Base-by-base conservation (phyloP, 1,139 yeast genomes). In the Magnusiomyces starmeri region DNA sequence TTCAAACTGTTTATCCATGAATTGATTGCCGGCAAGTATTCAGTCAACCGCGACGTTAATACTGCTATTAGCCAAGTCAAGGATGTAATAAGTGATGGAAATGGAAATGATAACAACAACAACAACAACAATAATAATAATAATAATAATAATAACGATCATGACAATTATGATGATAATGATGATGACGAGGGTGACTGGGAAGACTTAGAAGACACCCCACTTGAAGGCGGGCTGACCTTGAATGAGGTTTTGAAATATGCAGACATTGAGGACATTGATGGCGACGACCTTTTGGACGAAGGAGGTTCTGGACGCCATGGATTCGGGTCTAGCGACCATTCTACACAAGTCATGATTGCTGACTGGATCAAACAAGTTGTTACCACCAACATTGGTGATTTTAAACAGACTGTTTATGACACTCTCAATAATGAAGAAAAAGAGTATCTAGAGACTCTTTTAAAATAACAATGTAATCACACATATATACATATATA, bases 1-100 rank as follows among this genome's bases (percentile, higher is more conserved):
- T 65, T 89, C 51, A 85, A 84, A 62, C 70, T 89, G 25, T 74
- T 90, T 47, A 68, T 83, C 9, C 74, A 79, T 27, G 97, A 92
- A 65, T 71, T 89, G 49, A 76, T 63, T 71, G 76, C 65, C 14
- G 61, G 66, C 9, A 69, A 70, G 8, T 56, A 52, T 22, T 60
- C 42, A 14, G 4, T 40, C 2, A 54, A 71, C 6, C 12, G 37
- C 77, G 32, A 71, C 73, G 59, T 72, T 73, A 68, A 43, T 76
- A 71, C 52, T 67, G 67, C 57, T 62, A 72, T 48, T 68, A 65
- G 61, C 46, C 29, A 46, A 16, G 51, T 51, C 2, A 35, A 24
- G 49, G 46, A 32, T 35, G 29, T 8, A 26, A 24, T 40, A 52
- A 25, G 54, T 56, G 24, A 26, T 43, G 18, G 25, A 47, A 7